Percentiles rank a stretch among this genome's conserved stretches.
These are phyloP conservation scores for Phytophthora cryptogea DNA, from an alignment of 352 stramenopile species.

Conservation along the genomic window DNA sequence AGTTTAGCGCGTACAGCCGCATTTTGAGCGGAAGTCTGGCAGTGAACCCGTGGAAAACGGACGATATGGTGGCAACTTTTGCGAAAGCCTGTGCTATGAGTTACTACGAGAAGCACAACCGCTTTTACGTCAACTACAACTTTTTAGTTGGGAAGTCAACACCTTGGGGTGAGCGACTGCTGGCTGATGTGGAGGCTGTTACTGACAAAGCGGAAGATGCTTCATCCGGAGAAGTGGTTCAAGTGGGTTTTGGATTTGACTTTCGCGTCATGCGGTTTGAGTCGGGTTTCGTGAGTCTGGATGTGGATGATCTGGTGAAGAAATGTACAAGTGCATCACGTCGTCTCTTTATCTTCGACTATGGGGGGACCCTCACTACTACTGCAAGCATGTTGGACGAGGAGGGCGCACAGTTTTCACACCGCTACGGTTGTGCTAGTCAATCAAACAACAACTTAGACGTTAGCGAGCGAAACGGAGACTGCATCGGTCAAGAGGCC, in stretches of 20 bases:
- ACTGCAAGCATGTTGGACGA: constrained; percentile 70
- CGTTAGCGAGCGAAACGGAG: constrained; percentile 8
- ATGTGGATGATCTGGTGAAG: constrained; percentile 89
- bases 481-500: constrained; percentile 30
- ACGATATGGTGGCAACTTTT: constrained; percentile 79
- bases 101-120: constrained; percentile 77
- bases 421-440: constrained; percentile 10
- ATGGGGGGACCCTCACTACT: constrained; percentile 95
- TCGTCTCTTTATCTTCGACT: constrained; percentile 97
- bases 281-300: constrained; percentile 92
- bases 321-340: constrained; percentile 61
- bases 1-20: constrained; percentile 96
- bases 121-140: constrained; percentile 77
- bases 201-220: constrained; percentile 43
- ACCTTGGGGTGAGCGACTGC: constrained; percentile 94
- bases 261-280: constrained; percentile 97
- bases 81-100: constrained; percentile 73
- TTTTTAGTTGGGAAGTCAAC: constrained; percentile 84
- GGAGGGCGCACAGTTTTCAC: constrained; percentile 56
- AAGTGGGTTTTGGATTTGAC: constrained; percentile 95
- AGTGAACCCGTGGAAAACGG: constrained; percentile 97
- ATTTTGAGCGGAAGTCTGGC: constrained; percentile 96
- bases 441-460: constrained; percentile 13
- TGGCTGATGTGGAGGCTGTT: constrained; percentile 93
- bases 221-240: constrained; percentile 70